These are phyloP conservation scores for Saturnispora sanitii DNA, from an alignment of 805 yeast species.

Conservation along the genomic window DNA sequence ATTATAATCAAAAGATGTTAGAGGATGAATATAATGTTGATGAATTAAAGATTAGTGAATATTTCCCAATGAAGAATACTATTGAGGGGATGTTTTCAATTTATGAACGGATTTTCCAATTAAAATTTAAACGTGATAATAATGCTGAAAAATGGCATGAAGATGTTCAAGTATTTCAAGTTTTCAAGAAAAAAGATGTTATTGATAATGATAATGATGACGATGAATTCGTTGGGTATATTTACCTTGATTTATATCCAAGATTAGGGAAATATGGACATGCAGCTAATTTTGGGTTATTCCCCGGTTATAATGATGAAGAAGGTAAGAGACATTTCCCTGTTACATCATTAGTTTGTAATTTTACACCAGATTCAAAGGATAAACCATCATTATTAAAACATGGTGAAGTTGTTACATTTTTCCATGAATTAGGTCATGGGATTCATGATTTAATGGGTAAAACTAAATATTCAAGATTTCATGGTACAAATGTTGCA, in stretches of 20 bases:
- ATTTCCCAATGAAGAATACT: conserved; percentile 65
- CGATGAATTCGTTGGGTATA: conserved; percentile 56
- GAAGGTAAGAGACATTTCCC: conserved; percentile 49
- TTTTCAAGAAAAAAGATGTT: conserved; percentile 61
- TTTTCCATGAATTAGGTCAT: conserved; percentile 86
- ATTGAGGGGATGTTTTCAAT: conserved; percentile 59
- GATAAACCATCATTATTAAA: conserved; percentile 66
- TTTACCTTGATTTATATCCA: conserved; percentile 76
- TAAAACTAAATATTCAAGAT: conserved; percentile 50
- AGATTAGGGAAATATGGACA: conserved; percentile 83
- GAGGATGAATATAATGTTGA: conserved; percentile 67
- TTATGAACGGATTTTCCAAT: conserved; percentile 59
- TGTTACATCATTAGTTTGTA: conserved; percentile 72
- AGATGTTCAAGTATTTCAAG: conserved; percentile 67
- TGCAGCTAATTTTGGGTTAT: conserved; percentile 72
- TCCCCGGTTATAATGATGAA: conserved; percentile 45
- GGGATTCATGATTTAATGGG: conserved; percentile 77
- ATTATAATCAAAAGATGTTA: conserved; percentile 53
- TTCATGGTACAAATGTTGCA: conserved; percentile 69
- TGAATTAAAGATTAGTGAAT: conserved; percentile 60
- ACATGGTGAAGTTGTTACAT: conserved; percentile 71
- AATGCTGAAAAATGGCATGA: conserved; percentile 55
- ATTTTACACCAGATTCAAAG: conserved; percentile 65
- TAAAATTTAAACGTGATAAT: conserved; percentile 46
- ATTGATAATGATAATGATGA: no score